Evolutionary conservation across 2,329 filamentous ascomycete genomes (phyloP), one percentile per base, ranked within the genome.

Genomic region (Dactylellina drechsleri): DNA sequence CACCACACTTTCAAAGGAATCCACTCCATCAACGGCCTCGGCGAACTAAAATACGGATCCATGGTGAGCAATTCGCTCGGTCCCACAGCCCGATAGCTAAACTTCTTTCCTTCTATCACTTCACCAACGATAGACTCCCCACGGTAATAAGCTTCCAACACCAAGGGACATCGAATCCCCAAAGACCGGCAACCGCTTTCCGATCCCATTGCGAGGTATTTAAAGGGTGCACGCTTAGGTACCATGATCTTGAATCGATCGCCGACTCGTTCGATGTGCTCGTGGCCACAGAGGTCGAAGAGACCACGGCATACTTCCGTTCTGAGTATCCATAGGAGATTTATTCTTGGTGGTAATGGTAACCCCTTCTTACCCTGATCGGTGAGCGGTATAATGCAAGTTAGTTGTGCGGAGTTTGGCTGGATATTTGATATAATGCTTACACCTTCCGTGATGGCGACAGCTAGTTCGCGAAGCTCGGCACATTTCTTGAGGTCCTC

Each of bases 401-500:
- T 10, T 4, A 16, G 18, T 10, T 4, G 26, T 4, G 26, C 8
- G 20, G n/a, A 16, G 47, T 50, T 20, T 50, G 20, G 3, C 6
- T 50, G 13, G 47, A 45, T 7, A n/a, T 50, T 10, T 16, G 13
- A 50, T 50, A 6, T 50, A 7, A n/a, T 50, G 18, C 47, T 50
- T 16, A 50, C 47, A 12, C 18, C 18, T 50, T 50, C 47, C 3
- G 12, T n/a, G 4, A 50, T 12, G 13, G 47, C 18, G 20, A 50
- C 47, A 20, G 47, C 47, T 16, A 50, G 47, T 50, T 50, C 47
- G 13, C 47, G 47, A 50, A 50, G 47, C 47, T 50, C 47, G 47
- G 18, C 12, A 20, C 47, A 50, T 6, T 50, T 50, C n/a, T 4
- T 20, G 8, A 50, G 47, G 20, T 50, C 18, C 47, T 50, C 47